Evolutionary conservation across 306 rosid genomes (phyloP), one percentile per base, ranked within the genome.

Genomic region (Cucumis melo): DNA sequence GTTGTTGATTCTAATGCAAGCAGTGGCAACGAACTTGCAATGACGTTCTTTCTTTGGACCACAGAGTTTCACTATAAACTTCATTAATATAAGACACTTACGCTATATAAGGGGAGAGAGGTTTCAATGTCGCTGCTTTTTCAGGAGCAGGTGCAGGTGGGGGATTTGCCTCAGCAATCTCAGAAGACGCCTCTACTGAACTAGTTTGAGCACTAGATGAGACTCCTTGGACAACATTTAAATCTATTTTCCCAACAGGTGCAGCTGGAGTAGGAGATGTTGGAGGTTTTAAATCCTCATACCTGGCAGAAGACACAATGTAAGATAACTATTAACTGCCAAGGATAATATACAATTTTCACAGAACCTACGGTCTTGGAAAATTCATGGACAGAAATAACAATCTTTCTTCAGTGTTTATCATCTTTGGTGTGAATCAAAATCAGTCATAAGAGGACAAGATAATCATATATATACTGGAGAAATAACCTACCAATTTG

Each of bases 51-150:
- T 34, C 13, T 42, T 24, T 11, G 9, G 9, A 32, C 34, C 4
- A 15, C 10, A 23, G 63, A 54, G 20, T 65, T 10, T 12, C n/a
- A 13, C 75, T 44, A 46, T 60, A 39, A 54, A 44, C 32, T 51
- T 78, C 19, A 9, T 7, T n/a, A 76, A 42, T 65, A 61, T 42
- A 64, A 76, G 5, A 8, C 57, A 75, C 91, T 83, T 86, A 91
- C 90, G 61, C 91, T 66, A n/a, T 77, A 59, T 82, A 87, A 80
- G 90, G 91, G 46, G 94, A 89, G 76, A 87, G 91, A 77, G 83
- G 83, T 64, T 55, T 75, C 13, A 56, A 9, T 75, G 14, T 61
- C 72, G 21, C 38, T 63, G 78, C 80, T 41, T 46, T 67, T 76
- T 81, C 72, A 16, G 87, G 73, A 53, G 72, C 61, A 60, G 89